A percentile compares a stretch with the other conserved stretches of the same genome.
phyloP scores from a whole-genome alignment of 1,139 yeast genomes.

The Meyerozyma smithsonii region DNA sequence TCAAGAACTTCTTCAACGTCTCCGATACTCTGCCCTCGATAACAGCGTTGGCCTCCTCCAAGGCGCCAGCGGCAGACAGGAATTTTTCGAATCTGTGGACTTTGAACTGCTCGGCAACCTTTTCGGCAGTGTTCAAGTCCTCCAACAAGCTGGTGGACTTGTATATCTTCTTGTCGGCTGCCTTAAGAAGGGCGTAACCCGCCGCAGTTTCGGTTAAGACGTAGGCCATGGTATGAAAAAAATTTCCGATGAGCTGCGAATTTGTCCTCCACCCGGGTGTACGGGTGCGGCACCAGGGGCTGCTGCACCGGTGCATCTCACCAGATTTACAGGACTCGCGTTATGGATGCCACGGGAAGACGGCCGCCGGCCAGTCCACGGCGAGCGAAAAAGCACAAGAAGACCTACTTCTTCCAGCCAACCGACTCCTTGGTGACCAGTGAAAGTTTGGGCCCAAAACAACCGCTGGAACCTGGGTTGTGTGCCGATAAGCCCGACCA shows the following conservation, averaged over 20 bases:
- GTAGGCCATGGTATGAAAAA: slow-evolving; percentile 61
- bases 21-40: slow-evolving; percentile 92
- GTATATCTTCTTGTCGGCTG: slow-evolving; percentile 95
- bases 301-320: not conserved
- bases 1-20: slow-evolving; percentile 70
- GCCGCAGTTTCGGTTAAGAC: slow-evolving; percentile 98
- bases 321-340: not conserved
- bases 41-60: slow-evolving; percentile 89
- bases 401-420: slow-evolving; percentile 37
- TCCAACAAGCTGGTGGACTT: slow-evolving; percentile 71
- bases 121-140: slow-evolving; percentile 79
- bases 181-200: slow-evolving; percentile 95
- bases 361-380: slow-evolving; percentile 3
- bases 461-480: not conserved
- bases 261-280: slow-evolving; percentile 8
- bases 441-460: not conserved
- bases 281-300: not conserved
- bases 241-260: slow-evolving; percentile 12
- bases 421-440: slow-evolving; percentile 16
- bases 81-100: slow-evolving; percentile 94
- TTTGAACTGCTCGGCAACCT: slow-evolving; percentile 77
- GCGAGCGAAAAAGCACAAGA: slow-evolving; percentile 21
- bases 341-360: not conserved
- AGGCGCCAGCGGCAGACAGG: slow-evolving; percentile 89
- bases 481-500: slow-evolving; percentile 3